Conservation (phyloP, 768 basidiomycete genomes). For the Peribolospora baueri region DNA sequence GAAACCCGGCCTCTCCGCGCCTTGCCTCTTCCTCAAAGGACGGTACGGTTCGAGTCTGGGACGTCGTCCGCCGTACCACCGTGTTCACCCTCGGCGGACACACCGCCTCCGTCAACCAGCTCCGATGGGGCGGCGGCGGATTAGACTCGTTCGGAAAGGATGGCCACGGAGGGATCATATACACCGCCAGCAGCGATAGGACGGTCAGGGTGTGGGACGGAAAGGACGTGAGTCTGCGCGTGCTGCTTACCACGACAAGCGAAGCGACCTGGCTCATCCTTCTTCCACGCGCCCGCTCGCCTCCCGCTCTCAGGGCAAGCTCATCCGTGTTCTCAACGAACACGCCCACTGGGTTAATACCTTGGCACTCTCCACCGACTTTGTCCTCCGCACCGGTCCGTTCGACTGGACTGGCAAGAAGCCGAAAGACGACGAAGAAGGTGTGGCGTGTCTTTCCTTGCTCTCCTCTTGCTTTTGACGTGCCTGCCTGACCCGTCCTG, state of each 20-base stretch:
- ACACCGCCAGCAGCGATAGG: slow-evolving; percentile 83
- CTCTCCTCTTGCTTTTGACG: neutral
- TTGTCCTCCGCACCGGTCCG: slow-evolving; percentile 77
- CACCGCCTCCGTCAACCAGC: slow-evolving; percentile 77
- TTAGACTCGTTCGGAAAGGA: slow-evolving; percentile 13
- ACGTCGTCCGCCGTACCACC: slow-evolving; percentile 37
- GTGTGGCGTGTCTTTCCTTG: slow-evolving; percentile 22
- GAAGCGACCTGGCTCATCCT: neutral
- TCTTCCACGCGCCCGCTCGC: neutral
- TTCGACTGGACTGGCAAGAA: slow-evolving; percentile 68
- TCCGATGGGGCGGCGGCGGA: slow-evolving; percentile 83
- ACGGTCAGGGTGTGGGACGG: slow-evolving; percentile 91
- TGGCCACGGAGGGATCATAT: slow-evolving; percentile 41
- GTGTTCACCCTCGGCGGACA: slow-evolving; percentile 82
- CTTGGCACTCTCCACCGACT: slow-evolving; percentile 81
- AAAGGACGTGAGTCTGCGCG: slow-evolving; percentile 30
- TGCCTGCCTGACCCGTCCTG: neutral
- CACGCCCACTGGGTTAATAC: slow-evolving; percentile 99
- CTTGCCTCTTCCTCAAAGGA: slow-evolving; percentile 92
- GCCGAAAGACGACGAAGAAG: slow-evolving; percentile 58
- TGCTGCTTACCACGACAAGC: neutral
- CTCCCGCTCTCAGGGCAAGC: slow-evolving; percentile 37
- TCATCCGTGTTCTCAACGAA: slow-evolving; percentile 63
- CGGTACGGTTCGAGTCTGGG: slow-evolving; percentile 88
- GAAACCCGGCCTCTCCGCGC: slow-evolving; percentile 53